Evolutionary conservation across 768 basidiomycete species (phyloP).

Genomic region (Termitomyces sp.): DNA sequence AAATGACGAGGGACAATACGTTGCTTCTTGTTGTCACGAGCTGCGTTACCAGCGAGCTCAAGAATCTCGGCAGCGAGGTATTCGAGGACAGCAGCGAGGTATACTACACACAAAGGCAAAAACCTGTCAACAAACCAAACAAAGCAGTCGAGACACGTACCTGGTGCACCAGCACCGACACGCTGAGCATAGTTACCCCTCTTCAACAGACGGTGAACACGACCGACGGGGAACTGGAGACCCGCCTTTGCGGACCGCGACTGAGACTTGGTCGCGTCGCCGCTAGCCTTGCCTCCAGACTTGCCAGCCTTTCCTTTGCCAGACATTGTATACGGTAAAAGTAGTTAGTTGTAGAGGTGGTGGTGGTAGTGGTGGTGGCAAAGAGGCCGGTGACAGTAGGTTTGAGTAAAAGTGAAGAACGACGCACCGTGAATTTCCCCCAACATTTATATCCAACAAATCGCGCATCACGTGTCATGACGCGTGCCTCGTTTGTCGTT

Average conservation of each 20-base stretch:
- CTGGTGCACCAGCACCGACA: slow-evolving; percentile 87
- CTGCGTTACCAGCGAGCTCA: slow-evolving; percentile 86
- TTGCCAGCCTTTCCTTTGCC: slow-evolving; percentile 48
- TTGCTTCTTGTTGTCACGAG: slow-evolving; percentile 82
- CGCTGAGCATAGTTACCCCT: slow-evolving; percentile 86
- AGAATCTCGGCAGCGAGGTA: slow-evolving; percentile 93
- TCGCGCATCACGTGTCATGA: slow-evolving; percentile 14
- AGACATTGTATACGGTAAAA: slow-evolving; percentile 35
- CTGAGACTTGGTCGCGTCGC: slow-evolving; percentile 48
- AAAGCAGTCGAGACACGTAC: slow-evolving; percentile 39
- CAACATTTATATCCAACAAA: slow-evolving; percentile 31
- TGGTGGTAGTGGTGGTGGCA: slow-evolving; percentile 15
- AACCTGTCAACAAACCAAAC: neutral
- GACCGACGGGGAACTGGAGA: slow-evolving; percentile 87
- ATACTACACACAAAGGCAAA: slow-evolving; percentile 48
- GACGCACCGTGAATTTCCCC: neutral
- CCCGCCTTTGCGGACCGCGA: slow-evolving; percentile 74
- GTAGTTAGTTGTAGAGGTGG: slow-evolving; percentile 1
- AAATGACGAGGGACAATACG: slow-evolving; percentile 94
- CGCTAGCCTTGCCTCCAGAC: slow-evolving; percentile 47
- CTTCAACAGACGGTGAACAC: slow-evolving; percentile 87
- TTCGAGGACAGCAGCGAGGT: slow-evolving; percentile 88
- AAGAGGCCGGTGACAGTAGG: slow-evolving; percentile 1
- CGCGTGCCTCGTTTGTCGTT: neutral
- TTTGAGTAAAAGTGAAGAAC: slow-evolving; percentile 17